Conservation (phyloP, 805 yeast species). For the Yarrowia sp. region DNA sequence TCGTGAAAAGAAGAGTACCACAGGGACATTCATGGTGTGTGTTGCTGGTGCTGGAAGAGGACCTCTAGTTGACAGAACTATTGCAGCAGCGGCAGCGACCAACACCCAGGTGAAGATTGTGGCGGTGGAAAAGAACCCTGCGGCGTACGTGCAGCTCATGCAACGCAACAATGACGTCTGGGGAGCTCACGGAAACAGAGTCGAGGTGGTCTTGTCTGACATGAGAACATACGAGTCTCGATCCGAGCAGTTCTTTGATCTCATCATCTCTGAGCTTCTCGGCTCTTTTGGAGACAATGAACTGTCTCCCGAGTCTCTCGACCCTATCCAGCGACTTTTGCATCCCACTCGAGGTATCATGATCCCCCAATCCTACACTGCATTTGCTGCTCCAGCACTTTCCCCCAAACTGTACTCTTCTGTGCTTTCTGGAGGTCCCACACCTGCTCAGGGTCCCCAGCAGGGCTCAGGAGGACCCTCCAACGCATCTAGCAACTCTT, state of each 20-base stretch:
- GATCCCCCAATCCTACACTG: conserved; percentile 67
- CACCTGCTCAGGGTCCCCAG: conserved; percentile 27
- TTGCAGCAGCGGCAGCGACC: conserved; percentile 52
- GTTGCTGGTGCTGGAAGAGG: conserved; percentile 92
- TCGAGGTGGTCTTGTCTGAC: conserved; percentile 64
- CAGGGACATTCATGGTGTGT: conserved; percentile 50
- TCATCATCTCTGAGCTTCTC: conserved; percentile 79
- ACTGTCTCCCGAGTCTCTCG: conserved; percentile 80
- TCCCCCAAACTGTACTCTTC: conserved; percentile 59
- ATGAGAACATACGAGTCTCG: conserved; percentile 59
- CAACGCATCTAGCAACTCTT: conserved; percentile 32
- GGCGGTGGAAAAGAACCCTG: conserved; percentile 77
- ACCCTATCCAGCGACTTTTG: conserved; percentile 53
- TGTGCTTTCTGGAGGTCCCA: conserved; percentile 40
- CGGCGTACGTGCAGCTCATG: conserved; percentile 60
- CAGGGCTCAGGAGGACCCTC: conserved; percentile 14
- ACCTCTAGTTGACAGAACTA: conserved; percentile 67
- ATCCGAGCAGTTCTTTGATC: conserved; percentile 52
- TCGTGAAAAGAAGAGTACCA: background rate
- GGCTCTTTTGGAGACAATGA: conserved; percentile 96
- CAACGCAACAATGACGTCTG: conserved; percentile 61
- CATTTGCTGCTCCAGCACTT: conserved; percentile 71
- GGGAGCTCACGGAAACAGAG: conserved; percentile 52
- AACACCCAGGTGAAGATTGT: conserved; percentile 50
- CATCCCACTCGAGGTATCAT: conserved; percentile 58